Evolutionary conservation across 2,329 filamentous ascomycete species (phyloP), one percentile per base, ranked within the genome.

Genomic region (Chaetomium olivaceum): DNA sequence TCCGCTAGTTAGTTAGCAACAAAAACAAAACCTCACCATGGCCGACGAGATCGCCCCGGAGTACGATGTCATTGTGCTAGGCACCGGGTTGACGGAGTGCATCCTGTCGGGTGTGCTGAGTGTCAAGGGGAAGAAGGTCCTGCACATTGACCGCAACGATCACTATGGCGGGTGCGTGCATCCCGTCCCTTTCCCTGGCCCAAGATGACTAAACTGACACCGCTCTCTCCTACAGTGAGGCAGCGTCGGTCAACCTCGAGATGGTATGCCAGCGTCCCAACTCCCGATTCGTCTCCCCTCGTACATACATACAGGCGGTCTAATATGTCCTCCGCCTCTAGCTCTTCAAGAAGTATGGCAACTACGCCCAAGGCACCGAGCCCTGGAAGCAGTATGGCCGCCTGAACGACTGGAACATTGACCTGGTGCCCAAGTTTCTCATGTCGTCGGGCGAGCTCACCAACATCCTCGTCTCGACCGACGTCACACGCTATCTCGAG

Each of bases 401-500:
- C 67, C 84, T 89, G 77, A 97, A 97, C 82, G 94, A 98, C 86
- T 99, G 95, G 95, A 98, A 97, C 85, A 96, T 99, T 80, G 96
- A 99, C 78, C 87, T 99, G 68, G 93, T 99, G 58, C 94, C 95
- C 72, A 99, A 99, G 86, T 89, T 99, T 75, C 87, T 99, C 79
- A 98, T 99, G 93, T 93, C 94, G 67, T 97, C 96, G 70, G 95
- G 95, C 79, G 94, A 99, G 82, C 85, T 99, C 77, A 98, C 94
- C 78, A 98, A 98, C 82, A 97, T 99, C 76, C 89, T 99, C 76
- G 93, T 97, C 70, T 97, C 93, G 60, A 98, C 94, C 80, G 93
- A 97, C 73, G 91, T 93, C 71, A 93, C 91, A 74, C 85, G 90
- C 80, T 93, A 93, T 80, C 89, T 96, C 75, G 91, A 96, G 79